Evolutionary conservation across 345 rosid species (phyloP), one percentile per base, ranked within the genome.

Genomic region (Brassica cretica): DNA sequence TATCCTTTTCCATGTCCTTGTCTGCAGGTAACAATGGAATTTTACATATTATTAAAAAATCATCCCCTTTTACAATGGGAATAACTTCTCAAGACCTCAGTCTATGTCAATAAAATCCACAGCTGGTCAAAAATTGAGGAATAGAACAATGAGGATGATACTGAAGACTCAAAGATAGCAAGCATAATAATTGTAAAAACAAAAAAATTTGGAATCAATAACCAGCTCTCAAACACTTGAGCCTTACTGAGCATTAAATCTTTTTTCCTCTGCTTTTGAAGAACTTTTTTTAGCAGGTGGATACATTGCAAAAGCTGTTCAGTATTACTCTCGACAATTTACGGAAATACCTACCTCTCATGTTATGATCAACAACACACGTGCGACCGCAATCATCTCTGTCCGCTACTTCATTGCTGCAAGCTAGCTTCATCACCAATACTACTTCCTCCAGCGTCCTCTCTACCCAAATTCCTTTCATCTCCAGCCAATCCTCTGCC

Each of bases 1-100:
- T 87, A 46, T 89, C 97, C 66, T 86, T 87, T 80, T 96, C 98
- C 85, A 88, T 80, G 53, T 84, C 91, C 14, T 85, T 88, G 73
- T 89, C 98, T 89, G 89, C 83, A 41, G 18, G 56, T 21, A n/a
- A 76, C 53, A 64, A 74, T 65, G 66, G 27, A 51, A 37, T 37
- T 8, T 37, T 24, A 74, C 24, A 41, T 68, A 49, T 68, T 60
- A 49, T 24, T 15, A 14, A 68, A 8, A 3, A 21, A 74, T 30
- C 27, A 27, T 9, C 49, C 44, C 2, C 8, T 37, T 37, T 37
- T 10, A 70, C 51, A 11, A 65, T 51, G 66, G n/a, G 24, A 62
- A 69, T 39, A 74, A 49, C 19, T 33, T 65, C 70, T 64, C 19
- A 62, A 35, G 64, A 61, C 74, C 49, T 76, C 44, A 35, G 65